phyloP scores from a whole-genome alignment of 306 rosid species.

The Cucurbita argyrosperma region DNA sequence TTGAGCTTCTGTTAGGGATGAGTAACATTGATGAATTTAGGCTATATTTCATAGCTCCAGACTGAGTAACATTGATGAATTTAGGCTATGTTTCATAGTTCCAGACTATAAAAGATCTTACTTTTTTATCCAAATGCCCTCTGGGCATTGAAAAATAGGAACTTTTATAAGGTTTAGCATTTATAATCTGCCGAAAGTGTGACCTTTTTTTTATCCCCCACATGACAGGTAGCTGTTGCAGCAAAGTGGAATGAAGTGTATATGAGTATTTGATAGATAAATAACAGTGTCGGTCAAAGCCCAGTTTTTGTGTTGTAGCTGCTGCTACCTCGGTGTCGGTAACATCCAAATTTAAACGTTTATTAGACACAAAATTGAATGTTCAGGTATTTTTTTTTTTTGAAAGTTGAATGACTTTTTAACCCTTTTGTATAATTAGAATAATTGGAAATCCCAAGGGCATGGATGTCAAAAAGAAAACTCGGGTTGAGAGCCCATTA shows the following conservation, averaged over 20 bases:
- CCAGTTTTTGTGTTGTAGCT: not conserved
- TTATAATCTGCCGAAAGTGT: not conserved
- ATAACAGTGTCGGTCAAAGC: not conserved
- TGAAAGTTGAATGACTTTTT: too few relatives aligned
- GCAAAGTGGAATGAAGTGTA: not conserved
- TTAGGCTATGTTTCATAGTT: not conserved
- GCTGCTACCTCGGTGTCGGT: slow-evolving; percentile 5
- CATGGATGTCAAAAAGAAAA: not conserved
- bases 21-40: not conserved
- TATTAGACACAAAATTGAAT: too few relatives aligned
- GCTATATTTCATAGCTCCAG: not conserved
- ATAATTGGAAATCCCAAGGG: not conserved
- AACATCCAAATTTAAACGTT: not conserved
- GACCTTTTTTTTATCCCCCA: not conserved
- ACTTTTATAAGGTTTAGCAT: not conserved
- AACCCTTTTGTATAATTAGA: not conserved
- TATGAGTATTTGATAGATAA: not conserved
- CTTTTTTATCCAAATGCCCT: not conserved
- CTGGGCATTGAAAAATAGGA: not conserved
- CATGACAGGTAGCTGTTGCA: not conserved
- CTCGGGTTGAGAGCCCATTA: not conserved
- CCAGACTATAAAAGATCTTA: not conserved
- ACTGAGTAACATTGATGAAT: not conserved
- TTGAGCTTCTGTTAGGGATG: not conserved
- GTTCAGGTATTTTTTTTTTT: too few relatives aligned